Evolutionary conservation across 2,329 filamentous ascomycete species (phyloP).

Genomic region (Colletotrichum lentis): DNA sequence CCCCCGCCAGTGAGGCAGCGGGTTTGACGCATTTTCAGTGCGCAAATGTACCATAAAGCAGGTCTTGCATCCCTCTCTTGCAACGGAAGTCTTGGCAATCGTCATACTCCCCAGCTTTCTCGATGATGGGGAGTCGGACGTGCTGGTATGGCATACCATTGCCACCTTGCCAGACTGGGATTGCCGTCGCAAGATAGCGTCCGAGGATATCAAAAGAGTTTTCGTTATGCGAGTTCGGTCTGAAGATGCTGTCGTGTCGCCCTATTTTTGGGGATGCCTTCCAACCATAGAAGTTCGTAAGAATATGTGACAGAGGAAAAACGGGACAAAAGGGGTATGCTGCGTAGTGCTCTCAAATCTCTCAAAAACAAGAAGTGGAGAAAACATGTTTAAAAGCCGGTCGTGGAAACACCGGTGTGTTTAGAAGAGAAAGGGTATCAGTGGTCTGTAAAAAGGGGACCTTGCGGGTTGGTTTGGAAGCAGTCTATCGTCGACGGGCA

Average conservation of each 20-base stretch:
- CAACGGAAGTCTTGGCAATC: background rate
- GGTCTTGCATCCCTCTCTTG: conserved; percentile 16
- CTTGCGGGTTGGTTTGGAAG: conserved; percentile 8
- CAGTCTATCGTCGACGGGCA: conserved; percentile 47
- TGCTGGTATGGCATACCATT: background rate
- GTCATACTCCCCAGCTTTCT: background rate
- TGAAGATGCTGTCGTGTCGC: conserved; percentile 25
- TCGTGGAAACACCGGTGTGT: background rate
- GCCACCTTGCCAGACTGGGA: background rate
- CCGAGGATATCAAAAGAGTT: conserved; percentile 31
- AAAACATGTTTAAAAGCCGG: conserved; percentile 25
- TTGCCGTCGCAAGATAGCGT: conserved; percentile 1
- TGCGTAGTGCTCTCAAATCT: conserved; percentile 45
- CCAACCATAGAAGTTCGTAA: conserved; percentile 38
- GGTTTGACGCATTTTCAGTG: conserved; percentile 38
- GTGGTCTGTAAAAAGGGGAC: background rate
- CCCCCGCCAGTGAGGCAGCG: conserved; percentile 6
- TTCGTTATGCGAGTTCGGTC: conserved; percentile 25
- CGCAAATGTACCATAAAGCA: conserved; percentile 29
- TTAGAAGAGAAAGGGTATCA: conserved; percentile 37
- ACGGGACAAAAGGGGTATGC: conserved; percentile 47
- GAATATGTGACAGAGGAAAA: conserved; percentile 38
- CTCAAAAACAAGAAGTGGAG: conserved; percentile 37
- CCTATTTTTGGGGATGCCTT: conserved; percentile 23
- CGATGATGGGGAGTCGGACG: background rate